phyloP scores from a whole-genome alignment of 768 basidiomycete species.

The Mycena kentingensis region DNA sequence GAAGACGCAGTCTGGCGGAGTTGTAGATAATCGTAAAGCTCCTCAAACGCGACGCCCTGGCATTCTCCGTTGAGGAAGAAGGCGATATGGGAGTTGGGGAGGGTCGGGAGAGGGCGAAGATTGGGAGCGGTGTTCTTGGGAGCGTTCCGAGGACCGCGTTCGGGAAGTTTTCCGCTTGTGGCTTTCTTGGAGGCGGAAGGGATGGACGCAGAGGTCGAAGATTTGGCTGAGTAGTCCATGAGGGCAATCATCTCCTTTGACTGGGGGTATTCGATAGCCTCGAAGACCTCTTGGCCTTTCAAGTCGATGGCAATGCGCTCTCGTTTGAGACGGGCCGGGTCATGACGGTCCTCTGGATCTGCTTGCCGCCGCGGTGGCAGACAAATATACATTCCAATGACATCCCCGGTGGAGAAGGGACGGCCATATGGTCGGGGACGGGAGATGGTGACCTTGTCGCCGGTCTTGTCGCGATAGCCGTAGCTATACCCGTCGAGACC shows the following conservation, averaged over 20 bases:
- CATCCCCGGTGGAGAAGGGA: constrained; percentile 78
- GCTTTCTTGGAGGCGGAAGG: constrained; percentile 67
- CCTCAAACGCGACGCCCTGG: constrained; percentile 81
- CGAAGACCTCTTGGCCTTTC: constrained; percentile 97
- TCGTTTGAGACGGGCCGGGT: constrained; percentile 82
- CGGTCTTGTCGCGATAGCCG: constrained; percentile 86
- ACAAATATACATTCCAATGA: constrained; percentile 91
- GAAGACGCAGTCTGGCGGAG: constrained; percentile 64
- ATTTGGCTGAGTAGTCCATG: constrained; percentile 74
- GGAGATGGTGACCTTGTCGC: constrained; percentile 87
- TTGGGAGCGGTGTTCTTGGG: constrained; percentile 41
- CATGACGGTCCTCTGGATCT: constrained; percentile 62
- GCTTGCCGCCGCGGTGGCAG: constrained; percentile 71
- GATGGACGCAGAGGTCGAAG: constrained; percentile 53
- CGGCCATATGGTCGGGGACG: constrained; percentile 77
- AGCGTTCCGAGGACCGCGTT: constrained; percentile 46
- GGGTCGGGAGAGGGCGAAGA: constrained; percentile 68
- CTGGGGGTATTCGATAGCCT: constrained; percentile 84
- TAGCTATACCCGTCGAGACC: constrained; percentile 95
- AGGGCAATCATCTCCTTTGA: constrained; percentile 91
- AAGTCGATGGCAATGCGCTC: constrained; percentile 93
- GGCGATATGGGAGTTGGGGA: constrained; percentile 71
- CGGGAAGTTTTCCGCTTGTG: constrained; percentile 69
- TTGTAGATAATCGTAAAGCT: constrained; percentile 88
- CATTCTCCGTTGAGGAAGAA: constrained; percentile 93